A percentile compares a stretch with the other conserved stretches of the same genome.
phyloP scores from a whole-genome alignment of 352 stramenopile genomes.

The Thraustochytrium striatum region DNA sequence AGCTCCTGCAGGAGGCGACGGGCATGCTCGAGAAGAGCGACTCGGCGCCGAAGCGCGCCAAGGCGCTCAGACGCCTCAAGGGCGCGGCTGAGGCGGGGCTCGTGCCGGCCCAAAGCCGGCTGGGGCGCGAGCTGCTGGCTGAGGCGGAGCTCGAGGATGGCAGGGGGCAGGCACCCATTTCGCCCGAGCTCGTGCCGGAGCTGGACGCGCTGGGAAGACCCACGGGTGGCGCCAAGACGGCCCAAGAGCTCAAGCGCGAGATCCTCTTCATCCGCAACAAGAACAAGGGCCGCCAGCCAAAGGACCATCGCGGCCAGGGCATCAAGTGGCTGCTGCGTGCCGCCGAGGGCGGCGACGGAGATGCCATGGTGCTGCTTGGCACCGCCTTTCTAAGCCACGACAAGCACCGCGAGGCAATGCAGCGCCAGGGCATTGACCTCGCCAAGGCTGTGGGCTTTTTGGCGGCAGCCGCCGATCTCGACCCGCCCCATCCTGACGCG shows the following conservation, averaged over 20 bases:
- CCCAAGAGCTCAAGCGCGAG: conserved; percentile 33
- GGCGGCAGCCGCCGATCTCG: neutral
- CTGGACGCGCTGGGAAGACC: conserved; percentile 20
- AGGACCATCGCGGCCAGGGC: neutral
- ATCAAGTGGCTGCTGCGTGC: conserved; percentile 27
- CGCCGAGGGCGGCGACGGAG: neutral
- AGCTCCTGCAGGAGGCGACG: neutral
- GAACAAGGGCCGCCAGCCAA: neutral
- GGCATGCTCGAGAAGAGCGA: neutral
- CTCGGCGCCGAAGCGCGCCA: neutral
- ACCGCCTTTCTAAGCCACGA: conserved; percentile 25
- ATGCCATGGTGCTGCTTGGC: conserved; percentile 33
- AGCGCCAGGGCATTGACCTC: too few species aligned
- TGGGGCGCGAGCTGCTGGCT: neutral
- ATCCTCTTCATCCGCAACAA: conserved; percentile 28
- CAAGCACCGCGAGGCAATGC: conserved; percentile 6
- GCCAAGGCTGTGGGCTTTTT: too few species aligned
- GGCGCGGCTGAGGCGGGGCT: neutral
- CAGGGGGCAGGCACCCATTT: too few species aligned
- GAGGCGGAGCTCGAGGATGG: neutral
- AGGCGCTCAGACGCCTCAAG: neutral
- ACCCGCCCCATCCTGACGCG: conserved; percentile 33
- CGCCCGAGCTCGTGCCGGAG: conserved; percentile 18
- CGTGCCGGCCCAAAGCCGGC: neutral
- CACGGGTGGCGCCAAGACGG: conserved; percentile 5